Evolutionary conservation across 768 basidiomycete species (phyloP).

Genomic region (Ramaria sp.): DNA sequence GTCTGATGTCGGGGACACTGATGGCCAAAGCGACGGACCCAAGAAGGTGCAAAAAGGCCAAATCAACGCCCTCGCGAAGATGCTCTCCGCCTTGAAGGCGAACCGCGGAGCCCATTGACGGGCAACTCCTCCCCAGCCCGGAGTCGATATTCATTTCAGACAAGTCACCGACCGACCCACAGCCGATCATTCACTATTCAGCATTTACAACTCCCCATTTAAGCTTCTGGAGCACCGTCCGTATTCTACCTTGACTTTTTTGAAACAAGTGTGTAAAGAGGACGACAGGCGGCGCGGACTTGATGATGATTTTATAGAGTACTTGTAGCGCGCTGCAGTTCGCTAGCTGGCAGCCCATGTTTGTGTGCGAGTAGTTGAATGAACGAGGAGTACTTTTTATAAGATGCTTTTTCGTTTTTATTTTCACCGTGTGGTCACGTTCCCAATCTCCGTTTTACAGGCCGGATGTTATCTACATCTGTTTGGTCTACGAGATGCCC

Average conservation of each 20-base stretch:
- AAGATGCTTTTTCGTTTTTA: not conserved
- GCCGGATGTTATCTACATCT: not conserved
- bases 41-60: conserved; percentile 84
- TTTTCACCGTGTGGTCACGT: conserved; percentile 29
- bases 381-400: not conserved
- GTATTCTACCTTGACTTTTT: no score
- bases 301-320: not conserved
- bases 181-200: not conserved
- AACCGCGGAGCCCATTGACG: conserved; percentile 5
- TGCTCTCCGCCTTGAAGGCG: conserved; percentile 60
- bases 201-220: not conserved
- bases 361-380: not conserved
- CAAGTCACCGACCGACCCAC: not conserved
- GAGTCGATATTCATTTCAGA: not conserved
- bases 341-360: not conserved
- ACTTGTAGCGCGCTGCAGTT: not conserved
- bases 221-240: not conserved
- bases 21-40: conserved; percentile 18
- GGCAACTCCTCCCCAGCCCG: not conserved
- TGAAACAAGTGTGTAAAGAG: not conserved
- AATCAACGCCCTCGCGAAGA: conserved; percentile 85
- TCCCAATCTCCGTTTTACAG: conserved; percentile 54
- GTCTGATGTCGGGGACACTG: conserved; percentile 3
- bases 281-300: not conserved
- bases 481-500: not conserved